Base-by-base conservation (phyloP, 2,329 filamentous ascomycete genomes). In the Penicillium sclerotiorum region DNA sequence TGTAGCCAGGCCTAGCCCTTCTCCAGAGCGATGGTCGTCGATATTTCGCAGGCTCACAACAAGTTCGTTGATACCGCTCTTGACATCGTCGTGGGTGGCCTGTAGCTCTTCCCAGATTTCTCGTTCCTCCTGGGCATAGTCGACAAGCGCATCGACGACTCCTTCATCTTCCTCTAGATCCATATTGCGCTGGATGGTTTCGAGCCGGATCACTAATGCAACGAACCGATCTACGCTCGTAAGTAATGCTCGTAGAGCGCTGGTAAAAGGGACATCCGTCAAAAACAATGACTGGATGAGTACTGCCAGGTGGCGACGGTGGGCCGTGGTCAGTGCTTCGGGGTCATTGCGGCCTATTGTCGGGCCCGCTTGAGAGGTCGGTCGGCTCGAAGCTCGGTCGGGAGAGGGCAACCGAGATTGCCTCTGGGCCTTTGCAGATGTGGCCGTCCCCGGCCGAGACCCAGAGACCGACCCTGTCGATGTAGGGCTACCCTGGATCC, bases 141-240 rank as follows among this genome's bases (percentile, higher is more conserved):
- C 84, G 1, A 85, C 80, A 63, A 88, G 86, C 0, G 85, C 84
- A 64, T 90, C 89, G 4, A 92, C 83, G 0, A 94, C 88, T 5
- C 89, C 90, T 49, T 90, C 87, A 61, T 95, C 90, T 4, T 83
- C 80, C 68, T 95, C 89, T 0, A 95, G 80, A 66, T 96, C 91
- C 28, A 90, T 78, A 0, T 87, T 85, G 15, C 83, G 82, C 78
- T 92, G 94, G 42, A 94, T 84, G 2, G 78, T 79, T 56, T 94
- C 85, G 0, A 96, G 79, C 2, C 90, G 87, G 45, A 84, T 81
- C 38, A 94, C 81, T 32, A 91, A 83, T 0, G 89, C 87, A 21
- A 90, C 84, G 9, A 96, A 84, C 58, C 87, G 87, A 69, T 96
- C 92, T n/a, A 90, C 82, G 60, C 89, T 64, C 11, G 59, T 64